Conservation (phyloP, 192 early-diverging fungal species). For the Paraglomus occultum region DNA sequence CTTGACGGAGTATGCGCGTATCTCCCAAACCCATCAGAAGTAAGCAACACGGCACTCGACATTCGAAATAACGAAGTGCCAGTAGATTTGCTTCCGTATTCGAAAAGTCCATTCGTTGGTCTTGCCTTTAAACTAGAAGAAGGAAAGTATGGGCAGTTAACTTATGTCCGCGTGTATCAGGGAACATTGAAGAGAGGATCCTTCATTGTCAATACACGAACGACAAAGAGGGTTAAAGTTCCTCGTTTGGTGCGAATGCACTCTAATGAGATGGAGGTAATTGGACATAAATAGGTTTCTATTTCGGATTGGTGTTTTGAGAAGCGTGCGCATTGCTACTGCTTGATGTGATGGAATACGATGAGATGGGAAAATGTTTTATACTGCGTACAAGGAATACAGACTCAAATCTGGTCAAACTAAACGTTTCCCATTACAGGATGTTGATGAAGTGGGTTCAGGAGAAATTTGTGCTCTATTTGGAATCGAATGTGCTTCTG, state of each 20-base stretch:
- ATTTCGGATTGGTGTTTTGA: too few species aligned
- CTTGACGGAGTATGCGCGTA: slow-evolving; percentile 70
- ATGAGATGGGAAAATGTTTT: too few species aligned
- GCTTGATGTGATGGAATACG: too few species aligned
- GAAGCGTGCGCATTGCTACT: too few species aligned
- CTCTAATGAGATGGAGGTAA: slow-evolving; percentile 88
- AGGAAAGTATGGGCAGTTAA: slow-evolving; percentile 93
- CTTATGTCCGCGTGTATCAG: slow-evolving; percentile 97
- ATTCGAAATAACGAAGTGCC: slow-evolving; percentile 60
- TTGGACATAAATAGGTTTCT: neutral
- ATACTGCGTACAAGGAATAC: too few species aligned
- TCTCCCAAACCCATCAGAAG: slow-evolving; percentile 71
- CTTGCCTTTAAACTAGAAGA: slow-evolving; percentile 93
- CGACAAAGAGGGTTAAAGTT: slow-evolving; percentile 93
- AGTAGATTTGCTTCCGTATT: slow-evolving; percentile 59
- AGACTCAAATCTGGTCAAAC: too few species aligned
- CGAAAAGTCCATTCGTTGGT: slow-evolving; percentile 75
- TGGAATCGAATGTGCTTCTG: slow-evolving; percentile 94
- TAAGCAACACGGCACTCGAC: slow-evolving; percentile 72
- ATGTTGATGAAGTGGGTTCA: slow-evolving; percentile 86
- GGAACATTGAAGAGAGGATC: slow-evolving; percentile 85
- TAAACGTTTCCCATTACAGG: slow-evolving; percentile 33
- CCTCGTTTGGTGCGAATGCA: slow-evolving; percentile 98
- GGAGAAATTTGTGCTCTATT: slow-evolving; percentile 99
- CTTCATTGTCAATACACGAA: slow-evolving; percentile 84